Evolutionary conservation across 208 protist genomes (phyloP), one percentile per base, ranked within the genome.

Genomic region (Endotrypanum monterogeii): DNA sequence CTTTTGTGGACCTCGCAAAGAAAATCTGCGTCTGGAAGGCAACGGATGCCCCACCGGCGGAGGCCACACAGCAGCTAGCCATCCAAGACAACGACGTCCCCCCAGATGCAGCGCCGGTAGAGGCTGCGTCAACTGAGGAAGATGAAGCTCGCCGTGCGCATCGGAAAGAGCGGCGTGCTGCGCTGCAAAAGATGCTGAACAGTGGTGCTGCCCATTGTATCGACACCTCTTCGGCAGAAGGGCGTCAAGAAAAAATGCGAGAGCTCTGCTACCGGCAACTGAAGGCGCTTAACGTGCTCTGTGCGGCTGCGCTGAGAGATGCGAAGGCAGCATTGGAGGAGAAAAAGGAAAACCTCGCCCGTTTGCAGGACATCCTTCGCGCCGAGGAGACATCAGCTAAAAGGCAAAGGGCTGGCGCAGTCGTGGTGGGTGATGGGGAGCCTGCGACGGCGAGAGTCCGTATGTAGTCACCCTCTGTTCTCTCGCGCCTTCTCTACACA

Each of bases 21-120:
- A 86, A 84, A 46, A 71, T 97, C 1, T 72, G 87, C 11, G 77
- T 97, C 18, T 97, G 93, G 90, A 83, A 82, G 41, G 93, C 90
- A n/a, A 91, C 75, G 1, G 85, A 96, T 41, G 67, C 89, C 3
- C 89, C 90, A 30, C 92, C 90, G 3, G 62, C 76, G 14, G 84
- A 82, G 67, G 87, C 86, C 16, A 71, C 69, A 63, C 79, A 88
- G 69, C 89, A 94, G 77, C 73, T 94, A 9, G 78, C 89, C 18
- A 94, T 96, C 67, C 61, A 77, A 56, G 68, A 37, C 35, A 61
- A 63, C 35, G 20, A 37, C 9, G 30, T 20, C 44, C 28, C 28
- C 39, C 41, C 48, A 3, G 65, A 25, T 11, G 41, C 56, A 18
- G 9, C 14, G 3, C 35, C 32, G n/a, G 63, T 18, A 11, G 55